Percentiles rank a stretch among this genome's conserved stretches.
Conservation (phyloP, 2,329 filamentous ascomycete species). For the Huntiella bhutanensis region DNA sequence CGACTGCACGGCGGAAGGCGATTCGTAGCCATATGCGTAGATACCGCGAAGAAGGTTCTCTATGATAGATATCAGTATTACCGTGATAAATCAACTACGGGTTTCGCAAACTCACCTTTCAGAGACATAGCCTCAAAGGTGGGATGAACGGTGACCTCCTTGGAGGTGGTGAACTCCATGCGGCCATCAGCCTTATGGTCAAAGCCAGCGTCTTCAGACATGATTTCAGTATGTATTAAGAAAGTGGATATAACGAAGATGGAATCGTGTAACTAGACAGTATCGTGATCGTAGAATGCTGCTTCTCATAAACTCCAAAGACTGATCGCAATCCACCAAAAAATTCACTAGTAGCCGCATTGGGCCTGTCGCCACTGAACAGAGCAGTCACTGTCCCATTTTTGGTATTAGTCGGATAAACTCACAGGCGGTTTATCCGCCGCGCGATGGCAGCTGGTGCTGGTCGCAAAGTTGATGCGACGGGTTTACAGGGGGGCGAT, state of each 20-base stretch:
- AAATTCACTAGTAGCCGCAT: neutral
- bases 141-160: slow-evolving; percentile 87
- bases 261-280: neutral
- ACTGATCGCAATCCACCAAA: slow-evolving; percentile 1
- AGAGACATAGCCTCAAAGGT: slow-evolving; percentile 93
- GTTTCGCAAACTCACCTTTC: slow-evolving; percentile 38
- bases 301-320: neutral
- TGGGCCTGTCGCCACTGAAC: too few species aligned
- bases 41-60: slow-evolving; percentile 93
- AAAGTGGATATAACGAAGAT: neutral
- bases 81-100: neutral
- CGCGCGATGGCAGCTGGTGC: neutral
- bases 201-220: slow-evolving; percentile 63
- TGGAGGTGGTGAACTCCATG: slow-evolving; percentile 96
- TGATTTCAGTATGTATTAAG: slow-evolving; percentile 24
- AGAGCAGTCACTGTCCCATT: too few species aligned
- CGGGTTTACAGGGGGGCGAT: neutral
- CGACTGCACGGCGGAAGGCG: slow-evolving; percentile 91
- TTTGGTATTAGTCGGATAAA: slow-evolving; percentile 5
- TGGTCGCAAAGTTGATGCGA: neutral
- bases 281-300: neutral
- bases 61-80: slow-evolving; percentile 1
- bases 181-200: slow-evolving; percentile 88
- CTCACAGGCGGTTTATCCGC: slow-evolving; percentile 3
- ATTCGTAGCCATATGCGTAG: slow-evolving; percentile 97